Percentiles rank a stretch among this genome's conserved stretches.
These are phyloP conservation scores for Arthrocladium fulminans DNA, from an alignment of 2,329 filamentous ascomycete genomes.

Conservation along the genomic window DNA sequence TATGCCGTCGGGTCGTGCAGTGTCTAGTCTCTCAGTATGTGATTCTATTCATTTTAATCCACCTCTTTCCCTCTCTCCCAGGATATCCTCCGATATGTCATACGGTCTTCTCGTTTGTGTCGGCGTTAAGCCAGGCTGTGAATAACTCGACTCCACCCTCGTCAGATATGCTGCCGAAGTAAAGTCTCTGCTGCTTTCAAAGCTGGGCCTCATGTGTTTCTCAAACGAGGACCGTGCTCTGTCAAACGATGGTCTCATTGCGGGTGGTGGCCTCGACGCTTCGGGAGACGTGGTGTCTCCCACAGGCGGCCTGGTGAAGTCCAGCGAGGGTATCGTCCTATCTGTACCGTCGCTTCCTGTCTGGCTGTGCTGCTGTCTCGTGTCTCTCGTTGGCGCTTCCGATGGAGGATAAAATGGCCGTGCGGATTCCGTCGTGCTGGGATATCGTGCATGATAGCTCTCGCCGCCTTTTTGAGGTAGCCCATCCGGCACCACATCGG, in stretches of 20 bases:
- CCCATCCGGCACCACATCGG: conserved; percentile 33
- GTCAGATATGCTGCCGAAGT: conserved; percentile 79
- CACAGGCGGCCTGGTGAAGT: conserved; percentile 7
- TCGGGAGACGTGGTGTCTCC: conserved; percentile 1
- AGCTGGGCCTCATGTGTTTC: conserved; percentile 56
- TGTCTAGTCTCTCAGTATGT: conserved; percentile 8
- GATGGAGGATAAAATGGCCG: conserved; percentile 91
- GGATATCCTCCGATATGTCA: not conserved
- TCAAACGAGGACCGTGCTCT: conserved; percentile 59
- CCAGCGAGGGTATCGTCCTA: conserved; percentile 49
- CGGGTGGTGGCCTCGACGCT: not conserved
- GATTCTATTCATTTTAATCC: not conserved
- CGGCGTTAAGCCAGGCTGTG: conserved; percentile 27
- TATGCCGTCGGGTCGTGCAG: not conserved
- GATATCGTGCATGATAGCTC: conserved; percentile 32
- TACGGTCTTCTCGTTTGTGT: conserved; percentile 9
- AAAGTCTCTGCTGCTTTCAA: conserved; percentile 82
- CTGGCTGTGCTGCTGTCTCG: conserved; percentile 73
- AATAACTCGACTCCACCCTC: conserved; percentile 68
- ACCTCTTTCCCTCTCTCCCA: not conserved
- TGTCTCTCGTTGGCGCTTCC: conserved; percentile 64
- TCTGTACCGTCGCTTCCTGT: conserved; percentile 93
- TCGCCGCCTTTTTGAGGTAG: conserved; percentile 41
- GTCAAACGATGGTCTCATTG: conserved; percentile 51
- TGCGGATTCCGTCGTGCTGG: conserved; percentile 72